Evolutionary conservation across 75 land plant genomes (phyloP).

Genomic region (Chamaecyparis obtusa): DNA sequence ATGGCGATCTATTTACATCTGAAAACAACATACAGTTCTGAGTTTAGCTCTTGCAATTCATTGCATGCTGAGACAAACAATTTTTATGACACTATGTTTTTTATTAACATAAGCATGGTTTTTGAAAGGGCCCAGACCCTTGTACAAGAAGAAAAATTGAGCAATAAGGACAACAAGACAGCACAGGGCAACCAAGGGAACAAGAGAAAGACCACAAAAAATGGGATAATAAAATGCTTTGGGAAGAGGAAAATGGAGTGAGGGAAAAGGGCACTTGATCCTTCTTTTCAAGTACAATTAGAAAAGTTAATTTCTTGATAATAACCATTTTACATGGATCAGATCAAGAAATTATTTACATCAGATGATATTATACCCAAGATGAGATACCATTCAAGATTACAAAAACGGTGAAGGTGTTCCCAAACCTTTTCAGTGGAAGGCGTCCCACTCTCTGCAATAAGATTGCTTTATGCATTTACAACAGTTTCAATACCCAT

Average conservation of each 20-base stretch:
- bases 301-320: neutral
- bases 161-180: too few species aligned
- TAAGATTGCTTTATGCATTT: conserved; percentile 21
- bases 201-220: too few species aligned
- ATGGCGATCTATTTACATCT: too few species aligned
- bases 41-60: too few species aligned
- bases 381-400: neutral
- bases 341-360: neutral
- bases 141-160: too few species aligned
- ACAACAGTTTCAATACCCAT: conserved; percentile 52
- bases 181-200: too few species aligned
- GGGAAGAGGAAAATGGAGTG: neutral
- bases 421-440: neutral
- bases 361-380: neutral
- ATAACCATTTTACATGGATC: neutral
- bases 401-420: neutral
- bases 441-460: neutral
- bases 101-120: too few species aligned
- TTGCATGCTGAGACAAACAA: too few species aligned
- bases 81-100: too few species aligned
- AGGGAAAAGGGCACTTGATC: neutral
- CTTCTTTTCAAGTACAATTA: neutral
- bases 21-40: too few species aligned
- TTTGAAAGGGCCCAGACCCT: too few species aligned
- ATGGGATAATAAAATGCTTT: neutral